Base-by-base conservation (phyloP, 176 grass and related monocot genomes). In the Ensete glaucum region DNA sequence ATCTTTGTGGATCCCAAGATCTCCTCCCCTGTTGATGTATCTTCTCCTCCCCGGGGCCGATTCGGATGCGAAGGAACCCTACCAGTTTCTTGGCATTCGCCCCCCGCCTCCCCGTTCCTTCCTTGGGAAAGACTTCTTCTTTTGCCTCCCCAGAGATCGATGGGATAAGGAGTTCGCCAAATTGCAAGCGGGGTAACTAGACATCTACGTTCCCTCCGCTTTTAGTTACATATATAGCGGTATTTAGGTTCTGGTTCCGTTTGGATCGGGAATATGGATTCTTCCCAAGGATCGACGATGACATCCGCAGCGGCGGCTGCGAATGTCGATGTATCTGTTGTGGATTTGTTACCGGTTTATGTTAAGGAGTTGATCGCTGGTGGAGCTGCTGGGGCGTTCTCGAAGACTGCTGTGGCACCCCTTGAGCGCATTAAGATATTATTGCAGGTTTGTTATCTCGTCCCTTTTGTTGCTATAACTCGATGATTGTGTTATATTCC, bases 351-450 rank as follows among this genome's bases (percentile, higher is more conserved):
- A 56, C 93, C 93, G 55, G 85, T 93, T 14, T 97, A 93, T 71
- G 90, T 89, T 54, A 97, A 93, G 77, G 93, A 97, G 76, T 82
- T 96, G 76, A 75, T 96, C 9, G 89, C 93, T 55, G 93, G 93
- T 20, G 93, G 93, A 26, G 87, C 89, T 12, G 93, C 93, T 19
- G 93, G 93, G 3, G 93, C 89, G 15, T 90, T 96, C 82, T 92
- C 93, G 49, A 96, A 96, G 76, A 96, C 93, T 2, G 85, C 93
- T 48, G 91, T 96, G 43, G 93, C 93, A 76, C 93, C 93, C 21
- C 75, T 97, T 71, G 93, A 97, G 81, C 93, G 93, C 16, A 74
- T 97, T 68, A 97, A 97, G 83, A 97, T 97, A 63, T 25, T 97
- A 73, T 56, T 93, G 79, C 93, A 97, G 90, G 93, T 97, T 81